Evolutionary conservation across 2,329 filamentous ascomycete species (phyloP).

Genomic region (Knoxdaviesia capensis): DNA sequence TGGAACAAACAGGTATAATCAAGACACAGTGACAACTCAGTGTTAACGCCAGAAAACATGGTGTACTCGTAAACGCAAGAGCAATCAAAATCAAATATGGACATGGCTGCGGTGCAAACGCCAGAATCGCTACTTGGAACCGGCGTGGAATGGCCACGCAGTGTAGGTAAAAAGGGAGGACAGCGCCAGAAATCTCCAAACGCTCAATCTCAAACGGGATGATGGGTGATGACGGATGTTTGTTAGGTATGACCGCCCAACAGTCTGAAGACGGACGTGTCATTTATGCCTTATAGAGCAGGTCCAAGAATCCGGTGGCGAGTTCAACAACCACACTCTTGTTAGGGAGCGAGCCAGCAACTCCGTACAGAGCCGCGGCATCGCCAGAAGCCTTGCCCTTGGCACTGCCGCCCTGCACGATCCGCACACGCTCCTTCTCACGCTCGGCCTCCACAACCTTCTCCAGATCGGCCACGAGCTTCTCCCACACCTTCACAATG

Average conservation of each 20-base stretch:
- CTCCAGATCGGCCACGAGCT: constrained; percentile 54
- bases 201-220: too few species aligned
- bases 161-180: too few species aligned
- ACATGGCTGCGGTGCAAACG: too few species aligned
- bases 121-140: too few species aligned
- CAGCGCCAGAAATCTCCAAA: too few species aligned
- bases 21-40: too few species aligned
- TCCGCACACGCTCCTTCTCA: constrained; percentile 57
- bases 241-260: not conserved
- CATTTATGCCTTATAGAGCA: constrained; percentile 64
- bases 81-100: too few species aligned
- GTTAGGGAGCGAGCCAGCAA: constrained; percentile 85
- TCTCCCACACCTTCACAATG: constrained; percentile 62
- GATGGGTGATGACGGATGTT: too few species aligned
- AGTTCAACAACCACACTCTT: constrained; percentile 87
- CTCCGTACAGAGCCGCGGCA: constrained; percentile 77
- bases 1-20: too few species aligned
- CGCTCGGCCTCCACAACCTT: constrained; percentile 49
- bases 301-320: constrained; percentile 78
- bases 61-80: too few species aligned
- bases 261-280: not conserved
- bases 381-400: constrained; percentile 55
- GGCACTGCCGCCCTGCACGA: constrained; percentile 45
- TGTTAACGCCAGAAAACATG: too few species aligned
- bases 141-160: too few species aligned